Percentiles rank a stretch among this genome's conserved stretches.
Evolutionary conservation across 1,284 basidiomycete genomes (phyloP).

Genomic region (Ustilago curta): DNA sequence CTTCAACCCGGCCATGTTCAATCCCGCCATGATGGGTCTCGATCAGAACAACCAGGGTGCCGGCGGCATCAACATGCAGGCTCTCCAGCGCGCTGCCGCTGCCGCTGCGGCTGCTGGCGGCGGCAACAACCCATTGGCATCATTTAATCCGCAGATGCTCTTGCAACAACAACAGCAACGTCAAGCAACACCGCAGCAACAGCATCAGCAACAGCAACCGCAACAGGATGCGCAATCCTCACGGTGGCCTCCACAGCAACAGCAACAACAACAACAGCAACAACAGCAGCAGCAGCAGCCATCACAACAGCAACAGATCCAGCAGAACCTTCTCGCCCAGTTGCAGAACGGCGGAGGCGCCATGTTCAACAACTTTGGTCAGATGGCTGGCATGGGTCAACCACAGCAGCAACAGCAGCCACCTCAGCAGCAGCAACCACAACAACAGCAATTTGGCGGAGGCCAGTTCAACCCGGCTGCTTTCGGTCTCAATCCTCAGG

Average conservation of each 20-base stretch:
- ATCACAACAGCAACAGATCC: conserved; percentile 37
- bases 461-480: conserved; percentile 39
- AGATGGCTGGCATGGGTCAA: conserved; percentile 36
- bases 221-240: conserved; percentile 27
- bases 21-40: conserved; percentile 42
- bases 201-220: conserved; percentile 28
- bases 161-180: conserved; percentile 49
- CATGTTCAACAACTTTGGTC: conserved; percentile 45
- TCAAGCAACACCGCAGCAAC: conserved; percentile 28
- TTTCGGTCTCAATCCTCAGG: conserved; percentile 43
- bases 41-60: conserved; percentile 35
- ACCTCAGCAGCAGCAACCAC: conserved; percentile 31
- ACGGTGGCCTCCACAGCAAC: conserved; percentile 32
- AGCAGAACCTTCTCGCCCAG: conserved; percentile 39
- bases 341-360: conserved; percentile 36
- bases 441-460: conserved; percentile 28
- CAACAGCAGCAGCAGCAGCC: conserved; percentile 30
- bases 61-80: conserved; percentile 44
- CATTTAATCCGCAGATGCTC: conserved; percentile 51
- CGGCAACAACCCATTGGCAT: conserved; percentile 33
- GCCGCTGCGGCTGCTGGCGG: conserved; percentile 34
- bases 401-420: conserved; percentile 32
- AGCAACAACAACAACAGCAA: too few relatives aligned
- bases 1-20: conserved; percentile 42
- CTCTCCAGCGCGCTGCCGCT: conserved; percentile 41